Percentiles rank a stretch among this genome's conserved stretches.
phyloP scores from a whole-genome alignment of 495 filamentous ascomycete genomes.

The Penicillium flavigenum region DNA sequence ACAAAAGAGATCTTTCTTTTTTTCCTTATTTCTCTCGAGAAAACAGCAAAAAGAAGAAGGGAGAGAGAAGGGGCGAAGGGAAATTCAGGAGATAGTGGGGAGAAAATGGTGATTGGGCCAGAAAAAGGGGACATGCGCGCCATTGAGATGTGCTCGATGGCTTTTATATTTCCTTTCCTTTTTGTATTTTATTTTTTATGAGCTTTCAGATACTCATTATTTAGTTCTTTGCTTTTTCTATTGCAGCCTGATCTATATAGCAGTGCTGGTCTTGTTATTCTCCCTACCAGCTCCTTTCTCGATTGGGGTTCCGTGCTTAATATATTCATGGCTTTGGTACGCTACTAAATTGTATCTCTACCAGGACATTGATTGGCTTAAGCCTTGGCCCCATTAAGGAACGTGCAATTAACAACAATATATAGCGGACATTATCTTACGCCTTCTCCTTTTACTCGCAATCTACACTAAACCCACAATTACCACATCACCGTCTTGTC shows the following conservation, averaged over 20 bases:
- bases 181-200: background rate
- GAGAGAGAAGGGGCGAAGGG: conserved; percentile 11
- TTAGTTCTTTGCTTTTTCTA: background rate
- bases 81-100: conserved; percentile 22
- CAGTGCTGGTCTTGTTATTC: background rate
- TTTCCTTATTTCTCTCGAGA: background rate
- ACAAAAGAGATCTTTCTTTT: background rate
- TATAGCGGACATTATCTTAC: background rate
- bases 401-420: conserved; percentile 5
- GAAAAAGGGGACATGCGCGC: conserved; percentile 12
- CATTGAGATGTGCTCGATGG: background rate
- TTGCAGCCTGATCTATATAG: background rate
- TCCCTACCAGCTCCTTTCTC: background rate
- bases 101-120: conserved; percentile 15
- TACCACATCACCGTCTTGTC: background rate
- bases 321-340: conserved; percentile 21
- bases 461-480: background rate
- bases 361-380: conserved; percentile 19
- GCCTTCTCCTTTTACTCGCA: background rate
- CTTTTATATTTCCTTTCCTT: conserved; percentile 1
- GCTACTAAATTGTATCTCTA: conserved; percentile 13
- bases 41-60: background rate
- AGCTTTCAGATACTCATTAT: background rate
- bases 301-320: conserved; percentile 7
- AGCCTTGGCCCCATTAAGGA: conserved; percentile 1